Percentiles rank a stretch among this genome's conserved stretches.
Evolutionary conservation across 768 basidiomycete species (phyloP).

Genomic region (Phanerochaete sordida): DNA sequence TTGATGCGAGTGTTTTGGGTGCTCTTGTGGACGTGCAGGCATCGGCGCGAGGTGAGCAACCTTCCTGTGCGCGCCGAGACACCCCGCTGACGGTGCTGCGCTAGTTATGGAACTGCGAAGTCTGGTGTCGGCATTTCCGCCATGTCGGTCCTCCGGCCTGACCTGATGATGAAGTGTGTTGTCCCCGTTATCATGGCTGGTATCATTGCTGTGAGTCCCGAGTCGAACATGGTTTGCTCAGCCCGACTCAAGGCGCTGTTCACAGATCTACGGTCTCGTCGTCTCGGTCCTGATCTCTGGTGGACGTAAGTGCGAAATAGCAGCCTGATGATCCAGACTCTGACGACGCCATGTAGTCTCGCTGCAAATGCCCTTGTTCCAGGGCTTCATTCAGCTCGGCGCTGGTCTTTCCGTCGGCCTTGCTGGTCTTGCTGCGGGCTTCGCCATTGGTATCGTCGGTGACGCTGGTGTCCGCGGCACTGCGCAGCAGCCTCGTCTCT

Average conservation of each 20-base stretch:
- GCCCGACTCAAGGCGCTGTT: background rate
- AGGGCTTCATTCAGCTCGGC: conserved; percentile 92
- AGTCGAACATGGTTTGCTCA: background rate
- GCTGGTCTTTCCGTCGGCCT: conserved; percentile 91
- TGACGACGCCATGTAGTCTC: conserved; percentile 43
- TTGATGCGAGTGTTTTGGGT: background rate
- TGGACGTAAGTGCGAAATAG: conserved; percentile 58
- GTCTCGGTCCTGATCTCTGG: conserved; percentile 96
- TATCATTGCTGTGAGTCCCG: conserved; percentile 90
- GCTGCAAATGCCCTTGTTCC: conserved; percentile 82
- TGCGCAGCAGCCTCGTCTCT: conserved; percentile 92
- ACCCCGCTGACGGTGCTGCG: background rate
- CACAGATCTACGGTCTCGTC: conserved; percentile 93
- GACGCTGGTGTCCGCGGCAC: conserved; percentile 98
- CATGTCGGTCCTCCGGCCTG: conserved; percentile 96
- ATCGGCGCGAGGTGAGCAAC: conserved; percentile 73
- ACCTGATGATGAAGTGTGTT: conserved; percentile 97
- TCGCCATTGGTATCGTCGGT: conserved; percentile 97
- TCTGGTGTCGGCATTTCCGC: conserved; percentile 97
- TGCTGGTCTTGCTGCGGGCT: conserved; percentile 94
- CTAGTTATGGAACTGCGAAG: conserved; percentile 97
- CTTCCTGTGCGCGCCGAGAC: conserved; percentile 17
- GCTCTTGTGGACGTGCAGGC: conserved; percentile 38
- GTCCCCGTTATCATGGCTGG: conserved; percentile 99
- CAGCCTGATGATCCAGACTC: background rate